Base-by-base conservation (phyloP, 495 filamentous ascomycete species). In the Pyrenopolyporus hunteri region DNA sequence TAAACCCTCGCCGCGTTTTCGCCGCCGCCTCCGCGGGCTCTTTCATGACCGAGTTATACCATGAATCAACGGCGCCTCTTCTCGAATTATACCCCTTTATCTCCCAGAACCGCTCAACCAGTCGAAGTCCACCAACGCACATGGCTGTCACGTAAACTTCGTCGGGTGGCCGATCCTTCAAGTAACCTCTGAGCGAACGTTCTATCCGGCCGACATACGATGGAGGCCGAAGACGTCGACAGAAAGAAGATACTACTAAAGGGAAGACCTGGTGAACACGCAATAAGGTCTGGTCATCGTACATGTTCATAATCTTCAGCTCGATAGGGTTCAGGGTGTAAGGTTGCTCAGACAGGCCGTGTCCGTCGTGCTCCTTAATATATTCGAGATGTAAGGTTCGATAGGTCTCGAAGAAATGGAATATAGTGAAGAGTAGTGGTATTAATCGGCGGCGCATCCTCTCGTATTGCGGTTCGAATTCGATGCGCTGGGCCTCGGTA, bases 401-500 rank as follows among this genome's bases (percentile, higher is more conserved):
- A 59, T 82, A 83, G 3, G 74, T 81, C 60, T 85, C 82, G 63
- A 85, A 85, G 64, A 85, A 85, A 65, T 85, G 82, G 57, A 83
- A 83, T 31, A 83, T 66, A 11, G 82, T 82, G 44, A 85, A 83
- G 10, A 85, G 69, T 17, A 82, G 53, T 2, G 82, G 82, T 33
- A 83, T 78, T 26, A 85, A 67, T 37, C 82, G 78, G 25, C 80
- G 78, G 29, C 81, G 77, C 81, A 85, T 85, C 8, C 82, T 76
- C 58, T 79, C 75, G 54, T 76, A 73, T 58, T 85, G 81, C 2
- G 80, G 76, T 33, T 77, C 79, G 49, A 83, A 85, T 39, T 82
- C 80, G 22, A 64, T 45, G 53, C 69, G 73, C 44, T 77, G 74
- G 9, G 78, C 73, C 60, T 78, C 76, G 11, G 81, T 82, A 14